Evolutionary conservation across 768 basidiomycete species (phyloP).

Genomic region (Tricholomella constricta): DNA sequence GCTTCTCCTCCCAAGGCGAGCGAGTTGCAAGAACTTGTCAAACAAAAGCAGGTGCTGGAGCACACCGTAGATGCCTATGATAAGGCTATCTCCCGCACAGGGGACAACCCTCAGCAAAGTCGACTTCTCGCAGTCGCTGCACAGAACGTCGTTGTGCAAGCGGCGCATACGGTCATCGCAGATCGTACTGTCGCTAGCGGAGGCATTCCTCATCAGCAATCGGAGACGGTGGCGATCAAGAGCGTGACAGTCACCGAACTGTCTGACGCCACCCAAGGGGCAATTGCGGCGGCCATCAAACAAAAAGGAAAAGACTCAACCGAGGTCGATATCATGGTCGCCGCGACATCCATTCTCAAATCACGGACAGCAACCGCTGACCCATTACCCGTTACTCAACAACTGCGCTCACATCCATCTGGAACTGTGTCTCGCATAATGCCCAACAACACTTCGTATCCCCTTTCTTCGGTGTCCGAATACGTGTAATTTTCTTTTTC

Average conservation of each 20-base stretch:
- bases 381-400: conserved; percentile 19
- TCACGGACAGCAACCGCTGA: conserved; percentile 37
- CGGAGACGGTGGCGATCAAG: conserved; percentile 45
- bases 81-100: conserved; percentile 53
- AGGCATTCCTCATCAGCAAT: conserved; percentile 37
- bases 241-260: conserved; percentile 53
- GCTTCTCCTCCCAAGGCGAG: conserved; percentile 44
- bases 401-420: conserved; percentile 20
- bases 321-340: conserved; percentile 80
- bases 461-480: conserved; percentile 39
- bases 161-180: conserved; percentile 67
- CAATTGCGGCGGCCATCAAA: conserved; percentile 82
- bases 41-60: conserved; percentile 78
- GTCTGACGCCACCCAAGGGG: conserved; percentile 56
- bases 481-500: conserved; percentile 19
- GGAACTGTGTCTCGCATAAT: conserved; percentile 24
- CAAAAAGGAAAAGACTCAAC: conserved; percentile 71
- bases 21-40: conserved; percentile 68
- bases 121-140: conserved; percentile 73
- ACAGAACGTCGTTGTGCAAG: conserved; percentile 80
- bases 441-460: conserved; percentile 22
- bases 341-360: conserved; percentile 57
- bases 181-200: conserved; percentile 45
- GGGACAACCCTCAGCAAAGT: conserved; percentile 51
- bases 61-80: conserved; percentile 75